Conservation (phyloP, 1,284 basidiomycete genomes). For the Sphaerobolus stellatus region DNA sequence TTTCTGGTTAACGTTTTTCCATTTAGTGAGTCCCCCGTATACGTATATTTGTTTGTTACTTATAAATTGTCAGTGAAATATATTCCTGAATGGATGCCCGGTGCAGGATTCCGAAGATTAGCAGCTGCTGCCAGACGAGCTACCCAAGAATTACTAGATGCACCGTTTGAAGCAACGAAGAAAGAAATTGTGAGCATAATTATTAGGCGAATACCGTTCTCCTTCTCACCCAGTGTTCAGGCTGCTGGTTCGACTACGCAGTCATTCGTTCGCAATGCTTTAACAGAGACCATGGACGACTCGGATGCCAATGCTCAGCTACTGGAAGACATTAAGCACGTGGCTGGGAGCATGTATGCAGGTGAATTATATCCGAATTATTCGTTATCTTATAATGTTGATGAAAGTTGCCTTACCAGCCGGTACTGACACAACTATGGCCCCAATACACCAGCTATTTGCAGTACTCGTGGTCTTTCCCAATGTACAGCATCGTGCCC, state of each 20-base stretch:
- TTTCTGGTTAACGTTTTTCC: background rate
- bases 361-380: conserved; percentile 8
- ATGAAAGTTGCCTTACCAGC: background rate
- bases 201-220: conserved; percentile 41
- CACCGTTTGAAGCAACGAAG: conserved; percentile 16
- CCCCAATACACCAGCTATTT: background rate
- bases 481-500: conserved; percentile 13
- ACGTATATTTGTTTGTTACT: background rate
- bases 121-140: conserved; percentile 10
- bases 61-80: conserved; percentile 14
- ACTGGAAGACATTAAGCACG: background rate
- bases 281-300: background rate
- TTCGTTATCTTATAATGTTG: background rate
- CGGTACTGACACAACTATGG: conserved; percentile 7
- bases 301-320: background rate
- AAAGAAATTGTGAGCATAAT: conserved; percentile 17
- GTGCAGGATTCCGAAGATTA: conserved; percentile 24
- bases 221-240: background rate
- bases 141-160: conserved; percentile 8
- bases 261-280: background rate
- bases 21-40: background rate
- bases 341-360: conserved; percentile 16
- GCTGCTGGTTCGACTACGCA: background rate
- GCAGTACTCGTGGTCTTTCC: conserved; percentile 15
- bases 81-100: conserved; percentile 27